Evolutionary conservation across 805 yeast genomes (phyloP).

Genomic region (Vanderwaltozyma verrucispora): DNA sequence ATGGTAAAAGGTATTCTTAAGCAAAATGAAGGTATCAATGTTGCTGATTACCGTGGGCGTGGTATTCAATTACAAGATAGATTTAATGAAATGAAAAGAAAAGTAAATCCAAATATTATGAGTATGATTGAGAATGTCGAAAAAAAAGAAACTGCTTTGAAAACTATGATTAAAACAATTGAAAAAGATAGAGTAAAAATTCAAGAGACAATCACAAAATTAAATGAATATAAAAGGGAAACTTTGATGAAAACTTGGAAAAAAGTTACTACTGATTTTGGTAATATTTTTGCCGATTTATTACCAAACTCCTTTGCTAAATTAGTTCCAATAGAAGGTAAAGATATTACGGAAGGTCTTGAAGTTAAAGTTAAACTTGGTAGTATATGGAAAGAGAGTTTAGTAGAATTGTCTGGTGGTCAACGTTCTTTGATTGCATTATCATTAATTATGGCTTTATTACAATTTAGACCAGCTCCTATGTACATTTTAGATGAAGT

Average conservation of each 20-base stretch:
- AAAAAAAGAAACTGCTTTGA: constrained; percentile 69
- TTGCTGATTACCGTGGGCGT: constrained; percentile 51
- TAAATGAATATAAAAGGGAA: constrained; percentile 76
- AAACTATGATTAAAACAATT: constrained; percentile 73
- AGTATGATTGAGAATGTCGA: constrained; percentile 86
- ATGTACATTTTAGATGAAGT: constrained; percentile 97
- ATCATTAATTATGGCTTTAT: constrained; percentile 80
- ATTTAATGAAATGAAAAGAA: constrained; percentile 61
- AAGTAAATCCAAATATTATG: constrained; percentile 80
- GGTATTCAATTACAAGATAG: constrained; percentile 46
- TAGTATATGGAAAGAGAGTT: constrained; percentile 88
- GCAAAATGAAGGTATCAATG: constrained; percentile 52
- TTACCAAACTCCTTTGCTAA: constrained; percentile 87
- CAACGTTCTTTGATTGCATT: constrained; percentile 91
- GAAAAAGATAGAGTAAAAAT: constrained; percentile 85
- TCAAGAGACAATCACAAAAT: constrained; percentile 71
- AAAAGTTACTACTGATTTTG: constrained; percentile 83
- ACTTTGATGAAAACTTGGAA: constrained; percentile 78
- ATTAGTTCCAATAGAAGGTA: constrained; percentile 69
- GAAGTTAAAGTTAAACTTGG: constrained; percentile 88
- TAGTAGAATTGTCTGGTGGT: constrained; percentile 94
- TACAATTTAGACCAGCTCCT: constrained; percentile 96
- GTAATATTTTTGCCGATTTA: constrained; percentile 77
- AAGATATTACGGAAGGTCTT: constrained; percentile 79
- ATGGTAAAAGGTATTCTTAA: constrained; percentile 45